Conservation (phyloP, 1,284 basidiomycete species). For the Meira miltonrushii region DNA sequence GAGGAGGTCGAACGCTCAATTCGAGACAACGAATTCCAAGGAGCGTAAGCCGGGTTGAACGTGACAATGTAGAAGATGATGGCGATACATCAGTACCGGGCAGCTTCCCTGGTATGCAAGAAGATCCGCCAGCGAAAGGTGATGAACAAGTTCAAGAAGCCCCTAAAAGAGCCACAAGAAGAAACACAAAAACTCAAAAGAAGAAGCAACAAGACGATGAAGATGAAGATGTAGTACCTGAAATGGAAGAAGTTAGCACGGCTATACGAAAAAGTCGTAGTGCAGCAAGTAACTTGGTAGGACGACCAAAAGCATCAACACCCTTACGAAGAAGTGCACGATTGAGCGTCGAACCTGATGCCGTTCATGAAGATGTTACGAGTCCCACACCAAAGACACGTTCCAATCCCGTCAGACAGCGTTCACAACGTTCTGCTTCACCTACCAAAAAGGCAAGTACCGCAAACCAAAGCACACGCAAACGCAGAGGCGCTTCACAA, state of each 20-base stretch:
- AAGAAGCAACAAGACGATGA: background rate
- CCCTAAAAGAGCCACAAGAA: background rate
- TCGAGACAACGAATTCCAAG: too few relatives aligned
- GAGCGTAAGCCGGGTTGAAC: background rate
- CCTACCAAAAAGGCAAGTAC: too few relatives aligned
- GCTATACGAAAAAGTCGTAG: slow-evolving; percentile 1
- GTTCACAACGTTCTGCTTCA: too few relatives aligned
- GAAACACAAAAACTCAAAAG: background rate
- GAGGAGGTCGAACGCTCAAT: background rate
- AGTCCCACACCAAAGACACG: too few relatives aligned
- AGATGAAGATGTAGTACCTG: background rate
- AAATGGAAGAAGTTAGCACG: background rate
- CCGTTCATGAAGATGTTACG: background rate
- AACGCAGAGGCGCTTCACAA: too few relatives aligned
- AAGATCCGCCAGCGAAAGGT: background rate
- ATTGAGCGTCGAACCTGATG: slow-evolving; percentile 2
- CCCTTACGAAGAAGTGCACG: background rate
- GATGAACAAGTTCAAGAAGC: background rate
- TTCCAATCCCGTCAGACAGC: too few relatives aligned
- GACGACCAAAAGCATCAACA: slow-evolving; percentile 1
- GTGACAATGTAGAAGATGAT: background rate
- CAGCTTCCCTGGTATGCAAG: background rate
- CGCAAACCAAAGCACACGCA: too few relatives aligned
- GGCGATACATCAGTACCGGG: background rate
- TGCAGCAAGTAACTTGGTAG: too few relatives aligned